phyloP scores from a whole-genome alignment of 148 eudicot genomes.

The Camellia sinensis region DNA sequence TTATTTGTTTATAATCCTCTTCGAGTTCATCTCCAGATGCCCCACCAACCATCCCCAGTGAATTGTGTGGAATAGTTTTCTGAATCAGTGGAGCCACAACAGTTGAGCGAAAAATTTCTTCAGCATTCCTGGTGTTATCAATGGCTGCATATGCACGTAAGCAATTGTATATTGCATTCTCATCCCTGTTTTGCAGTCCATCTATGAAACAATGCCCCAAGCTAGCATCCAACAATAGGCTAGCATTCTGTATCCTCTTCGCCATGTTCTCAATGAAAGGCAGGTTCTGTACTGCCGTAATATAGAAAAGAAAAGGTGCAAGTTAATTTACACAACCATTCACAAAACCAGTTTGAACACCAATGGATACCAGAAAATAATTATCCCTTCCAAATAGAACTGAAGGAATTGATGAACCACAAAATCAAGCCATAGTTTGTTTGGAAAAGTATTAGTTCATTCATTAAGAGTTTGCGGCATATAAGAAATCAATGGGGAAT shows the following conservation, averaged over 20 bases:
- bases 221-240: constrained; percentile 75
- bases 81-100: constrained; percentile 71
- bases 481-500: background rate
- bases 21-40: constrained; percentile 78
- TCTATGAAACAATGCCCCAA: constrained; percentile 90
- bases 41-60: constrained; percentile 44
- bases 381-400: background rate
- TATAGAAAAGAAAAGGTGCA: constrained; percentile 33
- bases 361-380: background rate
- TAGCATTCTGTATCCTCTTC: constrained; percentile 88
- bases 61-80: constrained; percentile 55
- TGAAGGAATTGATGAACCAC: constrained; percentile 1
- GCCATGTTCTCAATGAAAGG: constrained; percentile 95
- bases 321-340: constrained; percentile 11
- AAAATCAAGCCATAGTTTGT: background rate
- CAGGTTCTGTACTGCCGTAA: constrained; percentile 96
- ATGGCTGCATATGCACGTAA: constrained; percentile 98
- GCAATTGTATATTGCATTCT: constrained; percentile 86
- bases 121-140: constrained; percentile 81
- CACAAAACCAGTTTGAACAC: constrained; percentile 1
- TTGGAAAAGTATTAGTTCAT: background rate
- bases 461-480: background rate
- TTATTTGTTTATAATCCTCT: constrained; percentile 65
- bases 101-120: constrained; percentile 84
- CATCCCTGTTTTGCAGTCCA: constrained; percentile 86